Base-by-base conservation (phyloP, 768 basidiomycete genomes). In the Neoboletus magnificus region DNA sequence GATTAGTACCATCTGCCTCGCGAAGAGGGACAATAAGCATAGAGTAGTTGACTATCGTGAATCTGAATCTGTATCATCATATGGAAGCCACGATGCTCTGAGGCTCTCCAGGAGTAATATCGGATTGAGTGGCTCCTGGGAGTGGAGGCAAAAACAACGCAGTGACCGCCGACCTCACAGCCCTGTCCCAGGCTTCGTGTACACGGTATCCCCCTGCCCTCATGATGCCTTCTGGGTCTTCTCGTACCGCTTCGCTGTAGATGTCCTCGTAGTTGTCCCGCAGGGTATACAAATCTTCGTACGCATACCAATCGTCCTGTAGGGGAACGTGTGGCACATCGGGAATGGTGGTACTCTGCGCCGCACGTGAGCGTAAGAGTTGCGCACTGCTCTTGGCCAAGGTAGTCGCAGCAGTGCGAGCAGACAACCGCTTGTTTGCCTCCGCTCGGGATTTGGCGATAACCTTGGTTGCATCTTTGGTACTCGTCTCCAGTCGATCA, bases 101-200 rank as follows among this genome's bases (percentile, higher is more conserved):
- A 51, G 41, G 44, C 7, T 27, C 6, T 42, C 25, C 49, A 11
- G 40, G 49, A 23, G 54, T 52, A 12, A 18, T 36, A 25, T 60
- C 53, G 16, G 54, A 25, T 42, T 54, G 54, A 23, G 59, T 44
- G n/a, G 23, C 2, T 30, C 74, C 80, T 39, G 70, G 66, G 33
- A 80, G 67, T 1, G 86, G 84, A 33, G 76, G 65, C 32, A 90
- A 64, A 57, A 90, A 89, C 57, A 94, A 68, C 1, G 82, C 89
- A 36, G 85, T 84, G 23, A 93, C 85, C 6, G 89, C 86, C 60
- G 70, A 82, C 54, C 87, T 75, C 54, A 95, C 67, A 13, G 90
- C 91, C 52, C 92, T 78, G 62, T 88, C 87, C 92, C 92, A 94
- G 42, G 87, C 90, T 67, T 94, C 89, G 57, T 89, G 84, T 5